Conservation (phyloP, 495 filamentous ascomycete genomes). For the Aspergillus incahuasiensis region DNA sequence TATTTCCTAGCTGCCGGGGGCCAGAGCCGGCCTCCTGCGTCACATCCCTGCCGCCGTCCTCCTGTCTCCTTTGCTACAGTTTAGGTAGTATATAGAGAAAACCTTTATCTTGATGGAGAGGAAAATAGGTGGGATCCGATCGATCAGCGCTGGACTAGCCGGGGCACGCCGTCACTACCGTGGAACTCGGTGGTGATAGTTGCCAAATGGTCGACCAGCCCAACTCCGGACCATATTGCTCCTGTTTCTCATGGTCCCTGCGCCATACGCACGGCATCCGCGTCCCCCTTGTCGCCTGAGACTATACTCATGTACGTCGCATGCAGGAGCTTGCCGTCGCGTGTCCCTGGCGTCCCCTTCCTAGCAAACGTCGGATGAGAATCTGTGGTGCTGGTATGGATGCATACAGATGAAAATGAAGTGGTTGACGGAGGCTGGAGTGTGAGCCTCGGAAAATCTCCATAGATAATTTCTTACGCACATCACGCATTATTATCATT, state of each 20-base stretch:
- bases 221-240: neutral
- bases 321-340: constrained; percentile 7
- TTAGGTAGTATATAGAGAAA: neutral
- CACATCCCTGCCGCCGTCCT: constrained; percentile 8
- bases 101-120: neutral
- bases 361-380: neutral
- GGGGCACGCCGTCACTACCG: constrained; percentile 6
- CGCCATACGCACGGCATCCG: neutral
- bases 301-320: neutral
- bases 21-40: constrained; percentile 3
- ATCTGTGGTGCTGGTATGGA: neutral
- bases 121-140: constrained; percentile 13
- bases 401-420: neutral
- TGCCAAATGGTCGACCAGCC: neutral
- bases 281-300: neutral
- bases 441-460: neutral
- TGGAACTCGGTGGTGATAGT: constrained; percentile 2
- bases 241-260: neutral
- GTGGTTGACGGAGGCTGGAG: neutral
- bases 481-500: constrained; percentile 2
- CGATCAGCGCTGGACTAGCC: constrained; percentile 9
- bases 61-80: neutral
- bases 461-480: neutral
- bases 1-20: neutral
- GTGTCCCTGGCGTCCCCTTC: neutral